A percentile compares a stretch with the other conserved stretches of the same genome.
These are phyloP conservation scores for Rhizomucor pusillus DNA, from an alignment of 371 early-diverging fungal genomes.

Conservation along the genomic window DNA sequence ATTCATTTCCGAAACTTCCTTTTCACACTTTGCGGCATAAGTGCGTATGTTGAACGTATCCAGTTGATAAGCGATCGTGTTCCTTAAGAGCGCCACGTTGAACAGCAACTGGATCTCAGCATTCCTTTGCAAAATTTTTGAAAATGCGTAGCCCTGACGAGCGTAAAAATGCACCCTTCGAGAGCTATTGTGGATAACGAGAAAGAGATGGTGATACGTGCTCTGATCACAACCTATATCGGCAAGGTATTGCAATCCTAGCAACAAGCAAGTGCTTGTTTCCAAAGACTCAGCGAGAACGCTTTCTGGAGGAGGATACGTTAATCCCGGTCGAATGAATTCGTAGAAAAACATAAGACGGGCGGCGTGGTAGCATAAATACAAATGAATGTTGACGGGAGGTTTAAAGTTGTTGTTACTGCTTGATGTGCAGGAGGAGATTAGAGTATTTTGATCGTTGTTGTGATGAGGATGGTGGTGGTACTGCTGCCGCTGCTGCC, in stretches of 20 bases:
- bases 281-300: conserved; percentile 26
- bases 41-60: conserved; percentile 37
- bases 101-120: conserved; percentile 29
- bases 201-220: conserved; percentile 46
- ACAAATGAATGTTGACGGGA: conserved; percentile 21
- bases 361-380: conserved; percentile 37
- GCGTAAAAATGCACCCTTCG: conserved; percentile 15
- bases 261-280: conserved; percentile 29
- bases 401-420: not conserved
- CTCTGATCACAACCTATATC: conserved; percentile 39
- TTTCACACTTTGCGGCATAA: conserved; percentile 33
- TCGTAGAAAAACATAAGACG: conserved; percentile 37
- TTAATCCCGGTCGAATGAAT: conserved; percentile 18
- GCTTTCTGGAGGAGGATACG: conserved; percentile 17
- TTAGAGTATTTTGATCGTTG: not conserved
- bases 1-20: too few relatives aligned
- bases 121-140: conserved; percentile 2
- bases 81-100: conserved; percentile 26
- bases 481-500: too few relatives aligned
- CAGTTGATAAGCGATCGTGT: conserved; percentile 34
- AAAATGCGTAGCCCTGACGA: not conserved
- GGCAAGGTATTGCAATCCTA: conserved; percentile 25
- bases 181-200: conserved; percentile 40
- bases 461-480: too few relatives aligned
- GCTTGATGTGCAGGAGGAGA: not conserved